phyloP scores from a whole-genome alignment of 164 flowering plant genomes.

The Vitis labrusca region DNA sequence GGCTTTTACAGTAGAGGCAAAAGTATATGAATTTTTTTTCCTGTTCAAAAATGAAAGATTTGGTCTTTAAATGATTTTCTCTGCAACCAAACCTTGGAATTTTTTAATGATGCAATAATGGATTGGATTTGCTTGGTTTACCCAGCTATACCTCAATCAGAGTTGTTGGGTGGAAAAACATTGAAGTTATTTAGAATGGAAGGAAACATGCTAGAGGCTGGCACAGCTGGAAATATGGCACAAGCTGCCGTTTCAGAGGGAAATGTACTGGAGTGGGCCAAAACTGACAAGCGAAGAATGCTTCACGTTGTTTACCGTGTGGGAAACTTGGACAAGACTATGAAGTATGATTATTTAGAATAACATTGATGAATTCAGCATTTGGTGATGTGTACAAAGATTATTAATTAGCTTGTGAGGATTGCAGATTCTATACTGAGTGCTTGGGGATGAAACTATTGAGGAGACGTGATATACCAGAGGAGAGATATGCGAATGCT shows the following conservation, averaged over 20 bases:
- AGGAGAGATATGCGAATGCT: constrained; percentile 39
- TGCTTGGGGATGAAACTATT: constrained; percentile 46
- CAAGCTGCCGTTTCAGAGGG: constrained; percentile 17
- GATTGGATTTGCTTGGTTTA: background rate
- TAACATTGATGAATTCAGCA: background rate
- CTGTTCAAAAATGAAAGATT: too few species aligned
- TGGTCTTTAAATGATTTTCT: too few species aligned
- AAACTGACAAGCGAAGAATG: constrained; percentile 37
- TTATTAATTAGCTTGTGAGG: background rate
- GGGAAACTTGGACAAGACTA: constrained; percentile 39
- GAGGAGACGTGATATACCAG: constrained; percentile 40
- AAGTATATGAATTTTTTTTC: too few species aligned
- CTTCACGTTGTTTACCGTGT: constrained; percentile 42
- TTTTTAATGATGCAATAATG: background rate
- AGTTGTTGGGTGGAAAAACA: constrained; percentile 15
- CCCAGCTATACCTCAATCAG: constrained; percentile 31
- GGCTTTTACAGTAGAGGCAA: too few species aligned
- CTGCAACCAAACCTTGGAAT: background rate
- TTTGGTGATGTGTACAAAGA: background rate
- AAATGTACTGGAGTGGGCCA: constrained; percentile 29
- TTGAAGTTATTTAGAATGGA: constrained; percentile 14
- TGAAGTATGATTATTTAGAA: constrained; percentile 26
- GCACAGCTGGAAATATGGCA: constrained; percentile 12
- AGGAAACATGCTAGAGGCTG: constrained; percentile 11
- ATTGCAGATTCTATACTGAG: constrained; percentile 40